These are phyloP conservation scores for Ogataea trehaloabstinens DNA, from an alignment of 805 yeast species.

Conservation along the genomic window DNA sequence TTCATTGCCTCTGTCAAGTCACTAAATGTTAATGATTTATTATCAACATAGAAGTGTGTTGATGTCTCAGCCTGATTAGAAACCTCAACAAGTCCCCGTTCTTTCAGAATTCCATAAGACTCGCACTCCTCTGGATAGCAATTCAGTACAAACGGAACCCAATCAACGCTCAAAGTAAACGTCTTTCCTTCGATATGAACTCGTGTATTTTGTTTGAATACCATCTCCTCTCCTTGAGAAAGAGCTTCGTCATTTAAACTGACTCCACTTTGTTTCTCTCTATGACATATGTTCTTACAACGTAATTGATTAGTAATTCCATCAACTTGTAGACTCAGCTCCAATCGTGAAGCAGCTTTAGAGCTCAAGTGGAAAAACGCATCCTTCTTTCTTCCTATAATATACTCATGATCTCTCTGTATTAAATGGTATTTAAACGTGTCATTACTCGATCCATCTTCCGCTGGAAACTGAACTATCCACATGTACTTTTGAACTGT, in stretches of 20 bases:
- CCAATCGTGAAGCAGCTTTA: conserved; percentile 15
- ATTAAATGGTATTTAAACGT: too few species aligned
- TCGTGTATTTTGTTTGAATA: conserved; percentile 1
- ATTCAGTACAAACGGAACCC: conserved; percentile 9
- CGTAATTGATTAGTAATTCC: conserved; percentile 1
- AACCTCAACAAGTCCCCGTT: conserved; percentile 2
- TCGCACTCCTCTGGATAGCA: not conserved
- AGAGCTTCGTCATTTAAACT: conserved; percentile 9
- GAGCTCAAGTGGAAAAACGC: conserved; percentile 11
- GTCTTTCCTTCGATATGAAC: conserved; percentile 10
- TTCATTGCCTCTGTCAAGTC: not conserved
- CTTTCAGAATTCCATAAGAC: not conserved
- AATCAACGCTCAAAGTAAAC: conserved; percentile 3
- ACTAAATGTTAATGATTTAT: not conserved
- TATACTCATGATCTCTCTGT: conserved; percentile 5
- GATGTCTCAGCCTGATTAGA: not conserved
- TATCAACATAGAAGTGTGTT: conserved; percentile 5
- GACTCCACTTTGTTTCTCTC: conserved; percentile 9
- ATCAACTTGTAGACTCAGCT: conserved; percentile 8
- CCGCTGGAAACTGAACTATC: conserved; percentile 11
- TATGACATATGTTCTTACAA: conserved; percentile 10
- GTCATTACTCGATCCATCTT: not conserved
- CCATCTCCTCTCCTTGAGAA: conserved; percentile 5
- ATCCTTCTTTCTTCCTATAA: conserved; percentile 16
- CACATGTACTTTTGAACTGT: too few species aligned